phyloP scores from a whole-genome alignment of 352 stramenopile species.

The Pseudoperonospora humuli region DNA sequence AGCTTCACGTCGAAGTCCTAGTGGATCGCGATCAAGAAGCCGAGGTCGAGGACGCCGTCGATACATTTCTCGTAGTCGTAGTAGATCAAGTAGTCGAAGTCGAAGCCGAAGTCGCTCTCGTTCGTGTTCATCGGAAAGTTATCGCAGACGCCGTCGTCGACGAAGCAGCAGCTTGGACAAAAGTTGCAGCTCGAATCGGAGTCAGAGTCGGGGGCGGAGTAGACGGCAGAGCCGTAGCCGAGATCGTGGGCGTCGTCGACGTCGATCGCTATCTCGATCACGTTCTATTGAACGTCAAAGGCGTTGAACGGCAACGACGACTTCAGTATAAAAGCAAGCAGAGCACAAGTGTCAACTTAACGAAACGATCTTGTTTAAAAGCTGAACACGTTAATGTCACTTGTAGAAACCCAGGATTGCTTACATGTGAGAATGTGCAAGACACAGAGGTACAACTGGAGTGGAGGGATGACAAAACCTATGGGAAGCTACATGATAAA shows the following conservation, averaged over 20 bases:
- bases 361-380: neutral
- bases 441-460: neutral
- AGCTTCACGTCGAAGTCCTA: too few relatives aligned
- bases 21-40: conserved; percentile 14
- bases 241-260: conserved; percentile 11
- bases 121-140: conserved; percentile 17
- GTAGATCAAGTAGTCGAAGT: conserved; percentile 10
- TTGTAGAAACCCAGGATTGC: neutral
- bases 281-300: conserved; percentile 13
- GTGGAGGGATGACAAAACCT: conserved; percentile 12
- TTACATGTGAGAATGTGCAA: conserved; percentile 1
- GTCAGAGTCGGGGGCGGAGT: conserved; percentile 4
- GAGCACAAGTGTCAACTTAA: too few relatives aligned
- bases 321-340: neutral
- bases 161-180: conserved; percentile 13
- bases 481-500: conserved; percentile 29
- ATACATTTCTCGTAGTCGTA: conserved; percentile 15
- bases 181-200: conserved; percentile 22
- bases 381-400: neutral
- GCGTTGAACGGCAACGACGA: conserved; percentile 8
- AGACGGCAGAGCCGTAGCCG: conserved; percentile 10
- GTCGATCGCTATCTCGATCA: conserved; percentile 25
- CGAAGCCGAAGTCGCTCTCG: conserved; percentile 13
- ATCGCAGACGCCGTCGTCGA: conserved; percentile 7
- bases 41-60: conserved; percentile 1